Evolutionary conservation across 139 green algal species (phyloP).

Genomic region (Chlamydomonas incerta): DNA sequence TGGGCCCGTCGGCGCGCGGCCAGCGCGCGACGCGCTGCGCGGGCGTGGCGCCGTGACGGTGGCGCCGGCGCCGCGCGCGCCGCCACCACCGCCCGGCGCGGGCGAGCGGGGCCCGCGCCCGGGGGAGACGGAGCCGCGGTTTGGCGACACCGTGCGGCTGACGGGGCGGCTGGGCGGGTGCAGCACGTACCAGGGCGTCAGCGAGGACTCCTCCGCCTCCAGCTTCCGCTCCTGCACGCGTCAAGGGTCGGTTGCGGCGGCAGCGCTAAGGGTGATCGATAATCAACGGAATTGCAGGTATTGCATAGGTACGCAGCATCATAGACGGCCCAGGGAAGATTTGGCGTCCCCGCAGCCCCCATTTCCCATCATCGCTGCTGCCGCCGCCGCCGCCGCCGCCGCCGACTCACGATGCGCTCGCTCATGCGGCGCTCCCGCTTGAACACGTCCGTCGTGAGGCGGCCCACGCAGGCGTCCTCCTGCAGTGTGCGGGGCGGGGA

Average conservation of each 20-base stretch:
- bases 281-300: no score
- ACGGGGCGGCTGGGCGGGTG: not conserved
- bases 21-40: not conserved
- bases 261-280: no score
- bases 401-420: not conserved
- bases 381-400: no score
- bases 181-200: conserved; percentile 35
- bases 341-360: no score
- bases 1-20: no score
- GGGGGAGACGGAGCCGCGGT: not conserved
- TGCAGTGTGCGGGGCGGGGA: not conserved
- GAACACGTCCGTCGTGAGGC: not conserved
- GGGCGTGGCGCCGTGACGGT: not conserved
- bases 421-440: not conserved
- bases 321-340: no score
- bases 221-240: not conserved
- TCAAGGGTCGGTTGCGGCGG: no score
- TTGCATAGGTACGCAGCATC: no score
- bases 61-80: not conserved
- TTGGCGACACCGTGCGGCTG: not conserved
- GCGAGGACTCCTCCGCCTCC: not conserved
- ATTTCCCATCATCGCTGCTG: no score
- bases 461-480: not conserved
- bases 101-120: not conserved
- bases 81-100: not conserved